Evolutionary conservation across 2,329 filamentous ascomycete genomes (phyloP).

Genomic region (Phaeosphaeria sp.): DNA sequence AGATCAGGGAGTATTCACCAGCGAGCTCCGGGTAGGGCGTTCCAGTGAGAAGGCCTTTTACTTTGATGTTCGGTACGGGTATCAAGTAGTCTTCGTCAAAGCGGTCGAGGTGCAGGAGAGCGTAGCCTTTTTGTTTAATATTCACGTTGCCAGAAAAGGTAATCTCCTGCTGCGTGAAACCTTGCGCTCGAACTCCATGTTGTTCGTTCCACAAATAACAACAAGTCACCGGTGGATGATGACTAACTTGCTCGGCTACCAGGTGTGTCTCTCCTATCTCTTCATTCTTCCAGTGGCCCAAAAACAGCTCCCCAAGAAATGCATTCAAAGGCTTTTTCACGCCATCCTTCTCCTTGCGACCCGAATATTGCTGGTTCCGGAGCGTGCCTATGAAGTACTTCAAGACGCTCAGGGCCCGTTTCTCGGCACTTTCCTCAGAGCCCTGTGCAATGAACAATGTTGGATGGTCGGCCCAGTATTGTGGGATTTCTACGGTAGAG

Average conservation of each 20-base stretch:
- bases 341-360: constrained; percentile 50
- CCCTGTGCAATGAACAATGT: constrained; percentile 56
- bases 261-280: constrained; percentile 49
- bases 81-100: constrained; percentile 54
- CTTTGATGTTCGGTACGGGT: constrained; percentile 53
- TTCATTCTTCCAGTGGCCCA: constrained; percentile 43
- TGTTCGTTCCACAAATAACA: constrained; percentile 56
- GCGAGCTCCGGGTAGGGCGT: constrained; percentile 53
- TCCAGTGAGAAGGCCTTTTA: constrained; percentile 53
- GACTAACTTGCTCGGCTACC: constrained; percentile 54
- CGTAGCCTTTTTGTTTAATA: constrained; percentile 56
- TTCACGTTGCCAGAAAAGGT: constrained; percentile 54
- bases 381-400: constrained; percentile 58
- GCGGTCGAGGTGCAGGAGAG: constrained; percentile 52
- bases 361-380: constrained; percentile 57
- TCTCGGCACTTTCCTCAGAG: constrained; percentile 46
- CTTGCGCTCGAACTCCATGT: constrained; percentile 52
- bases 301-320: constrained; percentile 57
- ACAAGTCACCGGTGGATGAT: constrained; percentile 56
- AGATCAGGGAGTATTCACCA: constrained; percentile 51
- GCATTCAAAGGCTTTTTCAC: constrained; percentile 61
- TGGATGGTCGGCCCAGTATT: constrained; percentile 56
- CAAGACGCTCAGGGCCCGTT: constrained; percentile 54
- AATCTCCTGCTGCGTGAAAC: constrained; percentile 56
- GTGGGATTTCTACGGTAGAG: constrained; percentile 54